Percentiles rank a stretch among this genome's conserved stretches.
Conservation (phyloP, 2,329 filamentous ascomycete genomes). For the Fusarium staphyleae region DNA sequence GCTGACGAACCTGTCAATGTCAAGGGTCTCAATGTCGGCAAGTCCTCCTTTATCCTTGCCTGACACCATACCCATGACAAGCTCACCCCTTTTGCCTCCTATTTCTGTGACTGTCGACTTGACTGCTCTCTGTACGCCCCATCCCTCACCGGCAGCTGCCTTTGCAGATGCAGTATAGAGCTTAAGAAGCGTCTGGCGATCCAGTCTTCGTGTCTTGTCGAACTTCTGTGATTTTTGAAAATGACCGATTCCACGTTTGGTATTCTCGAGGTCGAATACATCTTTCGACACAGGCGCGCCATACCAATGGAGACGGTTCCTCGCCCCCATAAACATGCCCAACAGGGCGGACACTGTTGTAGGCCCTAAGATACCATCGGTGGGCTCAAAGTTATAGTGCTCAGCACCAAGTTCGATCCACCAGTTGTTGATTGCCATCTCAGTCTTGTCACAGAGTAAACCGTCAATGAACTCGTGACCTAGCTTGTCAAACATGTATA, state of each 20-base stretch:
- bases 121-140: conserved; percentile 91
- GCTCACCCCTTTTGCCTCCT: conserved; percentile 90
- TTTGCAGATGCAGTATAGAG: conserved; percentile 88
- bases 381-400: conserved; percentile 90
- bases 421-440: conserved; percentile 90
- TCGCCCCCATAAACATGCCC: conserved; percentile 86
- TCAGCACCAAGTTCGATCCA: conserved; percentile 94
- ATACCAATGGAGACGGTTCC: conserved; percentile 85
- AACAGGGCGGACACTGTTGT: conserved; percentile 89
- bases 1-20: conserved; percentile 83
- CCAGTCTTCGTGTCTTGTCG: conserved; percentile 77
- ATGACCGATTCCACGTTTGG: conserved; percentile 82
- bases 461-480: conserved; percentile 92
- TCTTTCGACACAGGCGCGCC: conserved; percentile 89
- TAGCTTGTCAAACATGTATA: conserved; percentile 87
- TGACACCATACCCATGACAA: conserved; percentile 93
- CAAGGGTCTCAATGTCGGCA: conserved; percentile 88
- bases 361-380: conserved; percentile 89
- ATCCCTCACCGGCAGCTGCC: conserved; percentile 85
- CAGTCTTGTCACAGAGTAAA: conserved; percentile 89
- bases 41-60: conserved; percentile 88
- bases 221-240: conserved; percentile 93
- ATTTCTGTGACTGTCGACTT: conserved; percentile 95
- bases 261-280: conserved; percentile 82
- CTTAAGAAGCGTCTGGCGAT: conserved; percentile 81